Base-by-base conservation (phyloP, 768 basidiomycete species). In the Tricholomella constricta region DNA sequence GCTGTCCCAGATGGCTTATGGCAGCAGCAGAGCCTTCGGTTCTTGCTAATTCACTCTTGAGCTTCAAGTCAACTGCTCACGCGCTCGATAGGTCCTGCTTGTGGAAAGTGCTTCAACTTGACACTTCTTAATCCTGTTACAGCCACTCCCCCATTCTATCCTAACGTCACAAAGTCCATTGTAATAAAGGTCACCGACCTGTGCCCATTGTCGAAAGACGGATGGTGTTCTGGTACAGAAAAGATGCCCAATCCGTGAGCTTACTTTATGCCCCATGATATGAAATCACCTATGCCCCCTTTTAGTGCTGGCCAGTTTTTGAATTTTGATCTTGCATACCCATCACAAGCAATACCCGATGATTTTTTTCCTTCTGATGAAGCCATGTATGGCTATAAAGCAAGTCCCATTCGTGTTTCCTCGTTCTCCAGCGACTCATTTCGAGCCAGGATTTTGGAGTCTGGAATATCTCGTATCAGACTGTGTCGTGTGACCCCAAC, bases 241-340 rank as follows among this genome's bases (percentile, higher is more conserved):
- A 68, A 66, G 4, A 78, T 80, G 43, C 80, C 83, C 3, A 92
- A 92, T 61, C 65, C 77, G 88, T 89, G 65, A 60, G 86, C 70
- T 15, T 51, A 36, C 29, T 23, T 38, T 29, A 44, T 34, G 26
- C 14, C 35, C 40, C 12, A 48, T 19, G 4, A 26, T 36, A 41
- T 51, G 22, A 17, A 22, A 45, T n/a, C n/a, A n/a, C 42, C 51
- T 27, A 11, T 32, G 26, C 17, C 27, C 27, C 31, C 17, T 10
- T 43, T 31, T 56, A 91, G 89, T 43, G 87, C 80, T 34, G 88
- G 87, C 6, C 74, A 75, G 44, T 82, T 78, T 59, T 75, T 93
- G 52, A 92, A 93, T 63, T 92, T 94, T 66, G 91, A 94, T 69
- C 82, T 93, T 46, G 84, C 88, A 36, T 91, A 77, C 67, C 91